These are phyloP conservation scores for Podaxis sp. DNA, from an alignment of 768 basidiomycete species.

Conservation along the genomic window DNA sequence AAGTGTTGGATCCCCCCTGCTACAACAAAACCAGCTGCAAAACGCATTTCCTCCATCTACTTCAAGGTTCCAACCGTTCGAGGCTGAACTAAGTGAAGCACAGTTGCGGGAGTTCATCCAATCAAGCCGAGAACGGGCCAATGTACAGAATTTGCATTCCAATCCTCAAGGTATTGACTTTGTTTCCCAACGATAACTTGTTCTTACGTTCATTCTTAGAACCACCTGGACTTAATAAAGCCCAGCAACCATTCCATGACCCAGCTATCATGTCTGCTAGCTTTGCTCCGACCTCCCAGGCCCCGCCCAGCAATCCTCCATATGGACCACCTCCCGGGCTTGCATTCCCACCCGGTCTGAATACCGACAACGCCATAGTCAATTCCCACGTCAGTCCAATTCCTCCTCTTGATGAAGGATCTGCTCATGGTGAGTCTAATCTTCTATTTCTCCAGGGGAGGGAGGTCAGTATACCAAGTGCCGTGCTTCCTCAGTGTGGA, in stretches of 20 bases:
- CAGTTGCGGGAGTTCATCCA: constrained; percentile 77
- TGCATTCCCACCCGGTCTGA: constrained; percentile 37
- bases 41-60: constrained; percentile 35
- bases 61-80: constrained; percentile 56
- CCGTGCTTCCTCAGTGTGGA: constrained; percentile 90
- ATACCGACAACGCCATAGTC: constrained; percentile 23
- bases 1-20: constrained; percentile 42
- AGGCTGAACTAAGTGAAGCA: constrained; percentile 63
- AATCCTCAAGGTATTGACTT: neutral
- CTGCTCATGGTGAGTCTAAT: constrained; percentile 67
- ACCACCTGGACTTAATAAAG: constrained; percentile 18
- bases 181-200: neutral
- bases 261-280: constrained; percentile 82
- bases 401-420: constrained; percentile 27
- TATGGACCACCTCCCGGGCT: constrained; percentile 74
- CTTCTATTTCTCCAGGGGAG: constrained; percentile 62
- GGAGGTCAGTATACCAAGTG: constrained; percentile 87
- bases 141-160: constrained; percentile 20
- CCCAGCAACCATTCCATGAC: constrained; percentile 58
- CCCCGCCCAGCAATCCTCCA: constrained; percentile 31
- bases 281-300: constrained; percentile 44
- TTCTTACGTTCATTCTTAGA: constrained; percentile 15
- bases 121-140: constrained; percentile 59
- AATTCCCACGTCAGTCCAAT: constrained; percentile 22
- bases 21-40: constrained; percentile 46